phyloP scores from a whole-genome alignment of 495 filamentous ascomycete species.

The Amphirosellinia nigrospora region DNA sequence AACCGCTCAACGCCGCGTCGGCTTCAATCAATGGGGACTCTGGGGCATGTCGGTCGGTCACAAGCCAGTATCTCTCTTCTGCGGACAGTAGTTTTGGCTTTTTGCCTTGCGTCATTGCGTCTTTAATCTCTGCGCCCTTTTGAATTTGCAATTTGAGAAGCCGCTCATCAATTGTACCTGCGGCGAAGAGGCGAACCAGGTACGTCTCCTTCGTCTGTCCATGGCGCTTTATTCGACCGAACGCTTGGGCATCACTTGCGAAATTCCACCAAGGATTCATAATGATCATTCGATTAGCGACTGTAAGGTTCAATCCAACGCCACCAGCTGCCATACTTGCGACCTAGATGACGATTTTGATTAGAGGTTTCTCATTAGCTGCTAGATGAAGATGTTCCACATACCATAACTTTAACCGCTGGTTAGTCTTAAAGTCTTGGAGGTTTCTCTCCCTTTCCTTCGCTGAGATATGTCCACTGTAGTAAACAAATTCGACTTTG shows the following conservation, averaged over 20 bases:
- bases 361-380: slow-evolving; percentile 4
- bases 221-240: slow-evolving; percentile 42
- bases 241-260: slow-evolving; percentile 41
- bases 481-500: slow-evolving; percentile 40
- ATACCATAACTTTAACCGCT: slow-evolving; percentile 34
- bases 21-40: slow-evolving; percentile 16
- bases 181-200: slow-evolving; percentile 34
- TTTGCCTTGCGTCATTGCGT: slow-evolving; percentile 10
- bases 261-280: slow-evolving; percentile 69
- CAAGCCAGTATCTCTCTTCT: not conserved
- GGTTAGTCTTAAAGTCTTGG: slow-evolving; percentile 20
- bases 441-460: slow-evolving; percentile 17
- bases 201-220: slow-evolving; percentile 45
- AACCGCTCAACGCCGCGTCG: too few species aligned
- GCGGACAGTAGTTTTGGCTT: slow-evolving; percentile 2
- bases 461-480: slow-evolving; percentile 17
- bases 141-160: slow-evolving; percentile 48
- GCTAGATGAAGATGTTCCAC: slow-evolving; percentile 28
- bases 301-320: slow-evolving; percentile 58
- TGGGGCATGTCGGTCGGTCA: not conserved
- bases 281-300: slow-evolving; percentile 63
- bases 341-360: slow-evolving; percentile 36
- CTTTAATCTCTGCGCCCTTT: slow-evolving; percentile 19
- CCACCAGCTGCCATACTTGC: slow-evolving; percentile 55
- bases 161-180: slow-evolving; percentile 41